Conservation (phyloP, 441 rosid genomes). For the Euphorbia schlechtendalii region DNA sequence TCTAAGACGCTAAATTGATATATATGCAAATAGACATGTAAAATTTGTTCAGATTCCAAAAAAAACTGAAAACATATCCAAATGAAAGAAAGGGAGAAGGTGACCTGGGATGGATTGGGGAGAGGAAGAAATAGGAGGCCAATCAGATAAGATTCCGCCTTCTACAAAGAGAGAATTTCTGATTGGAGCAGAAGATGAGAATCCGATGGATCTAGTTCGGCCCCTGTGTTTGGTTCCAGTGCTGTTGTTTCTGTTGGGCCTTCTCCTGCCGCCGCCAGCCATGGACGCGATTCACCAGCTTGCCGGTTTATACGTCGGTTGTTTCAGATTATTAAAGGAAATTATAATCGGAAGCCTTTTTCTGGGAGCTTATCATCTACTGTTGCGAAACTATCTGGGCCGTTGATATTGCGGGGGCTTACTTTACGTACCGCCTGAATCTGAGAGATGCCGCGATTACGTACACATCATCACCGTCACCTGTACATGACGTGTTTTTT, state of each 20-base stretch:
- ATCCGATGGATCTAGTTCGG: conserved; percentile 8
- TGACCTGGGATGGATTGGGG: conserved; percentile 19
- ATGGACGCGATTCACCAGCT: conserved; percentile 13
- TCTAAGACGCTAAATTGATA: not conserved
- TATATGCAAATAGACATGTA: not conserved
- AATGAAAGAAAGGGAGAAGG: not conserved
- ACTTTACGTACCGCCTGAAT: too few relatives aligned
- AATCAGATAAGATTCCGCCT: conserved; percentile 34
- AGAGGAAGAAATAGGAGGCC: conserved; percentile 17
- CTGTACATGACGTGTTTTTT: too few relatives aligned
- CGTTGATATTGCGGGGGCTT: not conserved
- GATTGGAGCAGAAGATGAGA: conserved; percentile 12
- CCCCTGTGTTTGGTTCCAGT: conserved; percentile 6
- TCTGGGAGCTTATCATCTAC: not conserved
- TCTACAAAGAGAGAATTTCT: conserved; percentile 32
- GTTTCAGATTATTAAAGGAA: not conserved
- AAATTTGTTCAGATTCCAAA: not conserved
- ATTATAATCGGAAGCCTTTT: not conserved
- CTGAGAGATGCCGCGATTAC: not conserved
- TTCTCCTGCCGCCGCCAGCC: conserved; percentile 58
- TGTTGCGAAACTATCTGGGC: not conserved
- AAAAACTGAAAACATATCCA: not conserved
- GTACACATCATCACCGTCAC: too few relatives aligned
- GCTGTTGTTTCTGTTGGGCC: conserved; percentile 23
- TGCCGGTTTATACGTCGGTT: not conserved